Evolutionary conservation across 495 filamentous ascomycete genomes (phyloP), one percentile per base, ranked within the genome.

Genomic region (Delitschia confertaspora): DNA sequence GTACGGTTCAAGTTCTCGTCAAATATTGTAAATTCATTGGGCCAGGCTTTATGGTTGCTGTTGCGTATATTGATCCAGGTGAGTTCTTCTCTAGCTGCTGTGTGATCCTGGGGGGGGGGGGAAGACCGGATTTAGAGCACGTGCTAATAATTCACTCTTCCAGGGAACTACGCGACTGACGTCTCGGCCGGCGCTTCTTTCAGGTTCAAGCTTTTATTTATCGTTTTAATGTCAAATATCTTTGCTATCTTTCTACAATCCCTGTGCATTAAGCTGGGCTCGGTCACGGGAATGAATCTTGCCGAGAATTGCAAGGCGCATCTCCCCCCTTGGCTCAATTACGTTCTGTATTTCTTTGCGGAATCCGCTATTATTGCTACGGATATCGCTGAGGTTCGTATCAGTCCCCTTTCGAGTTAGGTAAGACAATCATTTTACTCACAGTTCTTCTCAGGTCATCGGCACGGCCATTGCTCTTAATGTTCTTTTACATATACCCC

Each of bases 391-490:
- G 88, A 95, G 72, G 77, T 58, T 29, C 9, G 40, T 30, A 18
- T 36, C 27, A 6, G 18, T 20, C 16, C 39, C 8, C 24, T n/a
- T 27, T 19, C 16, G 13, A 22, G n/a, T 33, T 17, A n/a, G 30
- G 3, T 16, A 13, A 8, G 27, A 39, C 9, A 14, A 27, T 23
- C 10, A 32, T 26, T 11, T 27, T 10, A 7, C 17, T 40, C n/a
- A n/a, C n/a, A n/a, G n/a, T n/a, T n/a, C 34, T 22, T 18, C 8
- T 0, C 45, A 85, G 82, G 85, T 95, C 25, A 85, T 93, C 49
- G 88, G 88, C 27, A 88, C 83, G 1, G 87, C 88, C 2, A 94
- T 95, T 56, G 83, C 83, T n/a, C 68, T 93, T 42, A 91, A 93
- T 56, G 64, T 95, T 9, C 73, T 95, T 3, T 65, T 87, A 6